These are phyloP conservation scores for Trypanosoma platydactyli DNA, from an alignment of 208 protist genomes.

Conservation along the genomic window DNA sequence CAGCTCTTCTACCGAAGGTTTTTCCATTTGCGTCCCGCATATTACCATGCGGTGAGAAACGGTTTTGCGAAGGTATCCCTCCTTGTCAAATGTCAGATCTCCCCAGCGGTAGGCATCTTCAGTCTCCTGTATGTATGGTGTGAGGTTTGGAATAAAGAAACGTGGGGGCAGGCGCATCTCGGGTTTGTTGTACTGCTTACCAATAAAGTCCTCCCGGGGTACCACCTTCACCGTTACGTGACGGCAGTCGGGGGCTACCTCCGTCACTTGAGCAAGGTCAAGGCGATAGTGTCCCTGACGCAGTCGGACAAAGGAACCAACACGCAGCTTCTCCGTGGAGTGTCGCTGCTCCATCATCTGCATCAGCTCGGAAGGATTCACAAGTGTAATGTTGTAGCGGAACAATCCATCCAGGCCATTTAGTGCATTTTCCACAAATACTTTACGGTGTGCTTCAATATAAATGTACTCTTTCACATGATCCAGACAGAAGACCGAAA, in stretches of 20 bases:
- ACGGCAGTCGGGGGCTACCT: constrained; percentile 48
- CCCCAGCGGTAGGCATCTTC: constrained; percentile 80
- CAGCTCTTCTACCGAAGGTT: constrained; percentile 80
- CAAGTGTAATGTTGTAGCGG: constrained; percentile 82
- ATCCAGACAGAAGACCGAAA: constrained; percentile 91
- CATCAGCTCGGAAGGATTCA: constrained; percentile 85
- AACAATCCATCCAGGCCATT: constrained; percentile 87
- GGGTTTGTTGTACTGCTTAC: constrained; percentile 76
- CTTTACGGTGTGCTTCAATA: constrained; percentile 86
- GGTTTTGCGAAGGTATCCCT: constrained; percentile 83
- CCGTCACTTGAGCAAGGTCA: constrained; percentile 81
- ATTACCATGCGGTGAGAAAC: constrained; percentile 77
- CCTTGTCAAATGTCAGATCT: constrained; percentile 80
- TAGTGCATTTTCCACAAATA: constrained; percentile 88
- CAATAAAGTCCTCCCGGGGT: constrained; percentile 86
- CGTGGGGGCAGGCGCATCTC: constrained; percentile 59
- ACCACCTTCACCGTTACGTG: constrained; percentile 82
- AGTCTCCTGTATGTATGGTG: constrained; percentile 50
- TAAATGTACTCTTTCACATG: constrained; percentile 94
- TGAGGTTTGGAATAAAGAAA: constrained; percentile 77
- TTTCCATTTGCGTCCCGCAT: constrained; percentile 58
- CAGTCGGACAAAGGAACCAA: constrained; percentile 82
- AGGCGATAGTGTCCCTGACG: constrained; percentile 81
- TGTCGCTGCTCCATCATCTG: constrained; percentile 87
- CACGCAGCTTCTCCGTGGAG: constrained; percentile 59